Base-by-base conservation (phyloP, 2,329 filamentous ascomycete genomes). In the Thermoascus crustaceus region DNA sequence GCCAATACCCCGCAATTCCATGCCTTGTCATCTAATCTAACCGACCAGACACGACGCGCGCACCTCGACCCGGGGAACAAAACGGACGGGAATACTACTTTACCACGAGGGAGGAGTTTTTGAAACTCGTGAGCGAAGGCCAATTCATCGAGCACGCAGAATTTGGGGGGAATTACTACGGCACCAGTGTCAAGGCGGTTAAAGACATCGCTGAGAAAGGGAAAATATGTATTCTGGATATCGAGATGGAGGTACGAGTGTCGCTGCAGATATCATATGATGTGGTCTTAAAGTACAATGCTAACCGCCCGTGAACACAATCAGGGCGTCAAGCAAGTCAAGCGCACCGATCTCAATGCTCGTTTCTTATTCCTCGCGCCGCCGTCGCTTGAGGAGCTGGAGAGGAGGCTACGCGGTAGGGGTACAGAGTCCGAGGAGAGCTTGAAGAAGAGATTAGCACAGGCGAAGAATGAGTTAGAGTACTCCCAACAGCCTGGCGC, bases 241-340 rank as follows among this genome's bases (percentile, higher is more conserved):
- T 95, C 56, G 89, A 95, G 72, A 94, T 95, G 85, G 87, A 94
- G 76, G 80, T 82, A 57, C n/a, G n/a, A n/a, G n/a, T n/a, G n/a
- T n/a, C n/a, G n/a, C n/a, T n/a, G n/a, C n/a, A n/a, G n/a, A n/a
- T n/a, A n/a, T n/a, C n/a, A n/a, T n/a, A n/a, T n/a, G n/a, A n/a
- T n/a, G n/a, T n/a, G n/a, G n/a, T n/a, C n/a, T n/a, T n/a, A n/a
- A n/a, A n/a, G n/a, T n/a, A n/a, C n/a, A n/a, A n/a, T n/a, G n/a
- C n/a, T n/a, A n/a, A n/a, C n/a, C n/a, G n/a, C n/a, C n/a, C n/a
- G n/a, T n/a, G n/a, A n/a, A n/a, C n/a, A n/a, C n/a, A n/a, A n/a
- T n/a, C 43, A 78, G 74, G 88, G 88, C 41, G 87, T 95, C 39
- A 94, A 94, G 69, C 88, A 95, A 65, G 84, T 95, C 53, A 86